Base-by-base conservation (phyloP, 192 early-diverging fungal genomes). In the Chytriomyces hyalinus region DNA sequence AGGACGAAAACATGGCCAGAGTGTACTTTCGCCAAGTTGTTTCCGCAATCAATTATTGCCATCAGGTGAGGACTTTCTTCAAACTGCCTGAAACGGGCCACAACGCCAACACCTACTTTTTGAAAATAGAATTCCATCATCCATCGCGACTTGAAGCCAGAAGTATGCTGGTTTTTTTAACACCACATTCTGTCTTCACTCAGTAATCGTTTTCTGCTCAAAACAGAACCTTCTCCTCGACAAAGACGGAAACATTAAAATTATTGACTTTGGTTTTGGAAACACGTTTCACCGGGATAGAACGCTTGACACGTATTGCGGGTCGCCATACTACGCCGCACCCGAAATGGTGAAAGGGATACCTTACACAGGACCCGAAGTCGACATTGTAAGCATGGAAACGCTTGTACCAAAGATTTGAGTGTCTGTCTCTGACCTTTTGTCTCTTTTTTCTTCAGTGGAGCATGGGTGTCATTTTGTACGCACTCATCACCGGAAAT, bases 391-490 rank as follows among this genome's bases (percentile, higher is more conserved):
- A 73, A 49, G 70, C 61, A 7, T 20, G 6, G 17, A 46, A n/a
- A 68, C 49, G 20, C 15, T 24, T 17, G 20, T 11, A 75, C 36
- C 17, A 68, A 26, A 20, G 2, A 57, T n/a, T 57, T 57, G 13
- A 3, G 15, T 57, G 53, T 57, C 53, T n/a, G 53, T n/a, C 53
- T 57, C 53, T 36, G 36, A 36, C 36, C 8, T 28, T 20, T 61
- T 66, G 17, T 5, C 49, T 8, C 36, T 47, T 11, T 13, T 62
- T 11, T 78, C 87, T 93, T 74, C 82, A 95, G 48, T 98, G 97
- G 97, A 96, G 94, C 57, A 81, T 97, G 48, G 97, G 97, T 15
- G 93, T 98, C 0, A 85, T 95, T 17, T 80, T 98, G 45, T 98
- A 95, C 78, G 92, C 94, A 48, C 90, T 97, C 85, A 89, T 93